Base-by-base conservation (phyloP, 2,329 filamentous ascomycete species). In the Aureobasidium mangrovei region DNA sequence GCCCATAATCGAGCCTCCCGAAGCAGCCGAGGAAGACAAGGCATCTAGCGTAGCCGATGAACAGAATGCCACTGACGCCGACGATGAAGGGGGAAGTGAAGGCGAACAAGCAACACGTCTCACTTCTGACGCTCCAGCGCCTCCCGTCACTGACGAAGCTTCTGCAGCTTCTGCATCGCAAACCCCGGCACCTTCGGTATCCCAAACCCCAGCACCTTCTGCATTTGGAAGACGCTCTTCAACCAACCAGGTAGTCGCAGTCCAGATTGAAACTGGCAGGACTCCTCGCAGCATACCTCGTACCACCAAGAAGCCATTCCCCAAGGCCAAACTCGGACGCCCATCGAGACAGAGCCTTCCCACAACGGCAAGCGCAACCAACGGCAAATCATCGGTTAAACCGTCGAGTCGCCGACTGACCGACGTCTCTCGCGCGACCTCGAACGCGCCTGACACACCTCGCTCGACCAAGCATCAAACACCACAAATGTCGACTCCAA, bases 41-140 rank as follows among this genome's bases (percentile, higher is more conserved):
- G 64, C 67, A 47, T 65, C 64, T 9, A 63, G 63, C 4, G 8
- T 18, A 2, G 12, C 26, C 7, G 10, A 35, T 35, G 47, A 51
- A 33, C 54, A 63, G 8, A 66, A 69, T 48, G 66, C 67, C 26
- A 64, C 64, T 3, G 64, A 69, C 51, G 67, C 65, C 10, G 65
- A 65, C 5, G 65, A 69, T 41, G 68, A 70, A 29, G 60, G 56
- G 28, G 56, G 36, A 41, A 51, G 47, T 48, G 68, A 70, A 31
- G 47, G 54, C 33, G 48, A 47, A 35, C 46, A 46, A 39, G 36
- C 36, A 29, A 46, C 42, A 24, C 40, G 8, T 18, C 31, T 53
- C 26, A 43, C 49, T 53, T 53, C 31, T 29, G 49, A 53, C 18
- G 48, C 24, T 6, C 24, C 18, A 41, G 39, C 39, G 2, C 31